These are phyloP conservation scores for Cryptosporidium felis DNA, from an alignment of 169 alveolate species.

Conservation along the genomic window DNA sequence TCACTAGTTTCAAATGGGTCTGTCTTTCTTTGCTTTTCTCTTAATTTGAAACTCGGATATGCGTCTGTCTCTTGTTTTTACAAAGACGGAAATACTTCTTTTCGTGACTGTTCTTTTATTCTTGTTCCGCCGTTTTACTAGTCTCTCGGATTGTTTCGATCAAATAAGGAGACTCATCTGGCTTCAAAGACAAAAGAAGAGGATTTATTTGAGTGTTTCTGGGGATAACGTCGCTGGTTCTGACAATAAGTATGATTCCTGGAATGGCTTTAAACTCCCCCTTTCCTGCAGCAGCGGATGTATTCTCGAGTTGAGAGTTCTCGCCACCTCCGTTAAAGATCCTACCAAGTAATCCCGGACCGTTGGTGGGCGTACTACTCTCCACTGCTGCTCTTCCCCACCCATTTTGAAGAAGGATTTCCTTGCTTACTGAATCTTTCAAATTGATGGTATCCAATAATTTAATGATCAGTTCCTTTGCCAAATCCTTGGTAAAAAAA, in stretches of 20 bases:
- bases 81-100: not conserved
- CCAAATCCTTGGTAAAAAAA: slow-evolving; percentile 10
- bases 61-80: not conserved
- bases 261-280: not conserved
- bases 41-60: too few relatives aligned
- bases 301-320: not conserved
- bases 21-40: too few relatives aligned
- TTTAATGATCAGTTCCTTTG: not conserved
- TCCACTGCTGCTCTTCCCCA: slow-evolving; percentile 43
- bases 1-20: too few relatives aligned
- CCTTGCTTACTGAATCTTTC: not conserved
- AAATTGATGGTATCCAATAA: slow-evolving; percentile 17
- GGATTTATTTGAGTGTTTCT: slow-evolving; percentile 40
- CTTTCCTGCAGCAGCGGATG: not conserved
- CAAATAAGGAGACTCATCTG: slow-evolving; percentile 67
- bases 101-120: not conserved
- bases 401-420: not conserved
- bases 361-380: not conserved
- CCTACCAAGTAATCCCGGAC: not conserved
- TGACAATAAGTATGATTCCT: slow-evolving; percentile 17
- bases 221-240: slow-evolving; percentile 61
- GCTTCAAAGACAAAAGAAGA: not conserved
- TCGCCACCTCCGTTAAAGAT: not conserved
- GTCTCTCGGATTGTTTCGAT: slow-evolving; percentile 29
- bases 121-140: not conserved